Conservation (phyloP, 2,329 filamentous ascomycete genomes). For the Cytospora leucostoma region DNA sequence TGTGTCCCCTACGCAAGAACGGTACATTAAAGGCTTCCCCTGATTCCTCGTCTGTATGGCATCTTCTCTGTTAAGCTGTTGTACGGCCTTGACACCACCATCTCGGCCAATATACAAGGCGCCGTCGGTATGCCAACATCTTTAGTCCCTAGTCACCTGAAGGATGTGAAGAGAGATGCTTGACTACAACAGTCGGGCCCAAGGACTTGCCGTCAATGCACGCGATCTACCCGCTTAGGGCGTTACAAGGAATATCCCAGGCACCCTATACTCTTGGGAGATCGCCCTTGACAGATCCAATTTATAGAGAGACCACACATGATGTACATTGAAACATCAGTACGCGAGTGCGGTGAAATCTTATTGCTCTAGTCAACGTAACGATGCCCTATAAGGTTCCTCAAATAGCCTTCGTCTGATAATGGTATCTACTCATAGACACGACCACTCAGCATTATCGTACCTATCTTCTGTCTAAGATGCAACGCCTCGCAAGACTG, state of each 20-base stretch:
- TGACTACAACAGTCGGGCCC: no score
- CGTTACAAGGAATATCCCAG: constrained; percentile 5
- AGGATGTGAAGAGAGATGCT: no score
- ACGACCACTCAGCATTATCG: neutral
- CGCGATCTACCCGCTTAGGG: neutral
- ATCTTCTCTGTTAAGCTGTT: no score
- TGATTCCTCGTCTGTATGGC: no score
- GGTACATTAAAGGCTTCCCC: no score
- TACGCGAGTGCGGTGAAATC: neutral
- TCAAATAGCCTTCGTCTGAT: neutral
- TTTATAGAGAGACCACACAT: neutral
- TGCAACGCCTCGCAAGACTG: constrained; percentile 25
- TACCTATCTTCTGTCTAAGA: constrained; percentile 13
- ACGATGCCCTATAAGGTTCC: neutral
- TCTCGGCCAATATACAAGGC: no score
- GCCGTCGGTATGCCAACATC: no score
- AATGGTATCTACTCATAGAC: neutral
- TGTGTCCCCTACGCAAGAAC: no score
- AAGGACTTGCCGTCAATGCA: neutral
- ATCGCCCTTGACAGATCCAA: constrained; percentile 7
- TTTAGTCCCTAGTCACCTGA: no score
- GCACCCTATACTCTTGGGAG: constrained; percentile 8
- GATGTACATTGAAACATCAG: neutral
- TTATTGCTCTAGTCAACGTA: neutral
- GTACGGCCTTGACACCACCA: no score